phyloP scores from a whole-genome alignment of 352 stramenopile genomes.

The Phytopythium helicoides region DNA sequence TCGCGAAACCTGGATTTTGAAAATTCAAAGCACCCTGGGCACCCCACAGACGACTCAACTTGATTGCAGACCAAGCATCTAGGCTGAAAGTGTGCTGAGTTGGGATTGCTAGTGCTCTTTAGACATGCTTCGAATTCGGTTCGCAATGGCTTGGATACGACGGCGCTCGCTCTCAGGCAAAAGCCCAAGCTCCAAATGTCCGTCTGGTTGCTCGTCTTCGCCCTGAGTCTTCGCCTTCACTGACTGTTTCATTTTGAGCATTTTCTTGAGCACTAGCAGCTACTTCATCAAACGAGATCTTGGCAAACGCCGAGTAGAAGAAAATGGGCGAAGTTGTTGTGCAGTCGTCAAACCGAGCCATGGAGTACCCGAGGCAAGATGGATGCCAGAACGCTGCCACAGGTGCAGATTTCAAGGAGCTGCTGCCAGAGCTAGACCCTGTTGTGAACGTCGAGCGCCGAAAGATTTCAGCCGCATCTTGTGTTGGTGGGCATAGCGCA shows the following conservation, averaged over 20 bases:
- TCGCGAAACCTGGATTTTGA: conserved; percentile 31
- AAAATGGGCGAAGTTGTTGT: conserved; percentile 61
- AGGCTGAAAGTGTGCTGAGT: background rate
- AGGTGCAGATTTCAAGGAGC: background rate
- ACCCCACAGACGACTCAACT: conserved; percentile 31
- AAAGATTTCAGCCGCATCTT: conserved; percentile 16
- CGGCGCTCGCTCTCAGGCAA: conserved; percentile 3
- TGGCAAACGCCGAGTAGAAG: conserved; percentile 53
- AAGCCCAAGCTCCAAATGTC: background rate
- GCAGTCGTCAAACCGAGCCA: conserved; percentile 40
- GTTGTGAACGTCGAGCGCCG: conserved; percentile 2
- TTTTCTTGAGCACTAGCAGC: conserved; percentile 30
- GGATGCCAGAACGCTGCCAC: conserved; percentile 46
- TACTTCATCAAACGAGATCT: conserved; percentile 54
- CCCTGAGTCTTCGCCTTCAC: conserved; percentile 13
- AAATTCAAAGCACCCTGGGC: conserved; percentile 69
- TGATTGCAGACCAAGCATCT: conserved; percentile 38
- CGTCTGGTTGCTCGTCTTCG: conserved; percentile 16
- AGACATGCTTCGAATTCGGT: background rate
- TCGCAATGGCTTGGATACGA: background rate
- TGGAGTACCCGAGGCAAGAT: conserved; percentile 50
- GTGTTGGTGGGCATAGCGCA: conserved; percentile 34
- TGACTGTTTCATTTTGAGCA: conserved; percentile 13
- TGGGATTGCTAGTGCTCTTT: background rate
- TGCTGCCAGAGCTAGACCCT: background rate